A percentile compares a stretch with the other conserved stretches of the same genome.
These are phyloP conservation scores for Rosa rugosa DNA, from an alignment of 306 rosid species.

Conservation along the genomic window DNA sequence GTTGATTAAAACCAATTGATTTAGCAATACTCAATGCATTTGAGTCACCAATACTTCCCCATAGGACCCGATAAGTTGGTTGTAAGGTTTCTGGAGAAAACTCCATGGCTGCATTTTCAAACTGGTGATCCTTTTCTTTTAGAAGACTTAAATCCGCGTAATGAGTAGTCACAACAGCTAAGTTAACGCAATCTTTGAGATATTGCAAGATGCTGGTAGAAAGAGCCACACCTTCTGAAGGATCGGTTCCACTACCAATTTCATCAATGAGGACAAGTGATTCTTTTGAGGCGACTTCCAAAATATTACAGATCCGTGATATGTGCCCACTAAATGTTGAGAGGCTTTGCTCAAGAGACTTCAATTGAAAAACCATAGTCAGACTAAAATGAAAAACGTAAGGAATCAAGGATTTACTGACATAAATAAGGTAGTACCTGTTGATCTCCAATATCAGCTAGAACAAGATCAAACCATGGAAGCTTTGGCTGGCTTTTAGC, in stretches of 20 bases:
- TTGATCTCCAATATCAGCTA: constrained; percentile 93
- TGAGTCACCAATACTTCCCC: constrained; percentile 92
- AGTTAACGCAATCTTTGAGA: constrained; percentile 63
- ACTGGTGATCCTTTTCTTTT: constrained; percentile 65
- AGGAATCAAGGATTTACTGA: constrained; percentile 32
- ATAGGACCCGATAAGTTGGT: constrained; percentile 82
- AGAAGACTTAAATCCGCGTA: constrained; percentile 78
- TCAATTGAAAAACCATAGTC: constrained; percentile 44
- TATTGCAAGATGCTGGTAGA: constrained; percentile 83
- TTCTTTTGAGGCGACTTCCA: constrained; percentile 67
- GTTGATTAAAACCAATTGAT: constrained; percentile 69
- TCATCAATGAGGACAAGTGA: constrained; percentile 93
- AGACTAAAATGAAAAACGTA: constrained; percentile 45
- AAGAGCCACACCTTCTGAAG: constrained; percentile 99
- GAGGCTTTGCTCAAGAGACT: constrained; percentile 97
- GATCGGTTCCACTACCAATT: constrained; percentile 97
- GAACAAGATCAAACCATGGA: constrained; percentile 94
- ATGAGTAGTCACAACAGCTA: constrained; percentile 94
- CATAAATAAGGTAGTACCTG: constrained; percentile 65
- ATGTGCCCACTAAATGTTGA: constrained; percentile 98
- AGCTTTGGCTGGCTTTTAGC: constrained; percentile 74
- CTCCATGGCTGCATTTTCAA: constrained; percentile 95
- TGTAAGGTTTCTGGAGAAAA: constrained; percentile 69
- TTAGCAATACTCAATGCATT: constrained; percentile 88
- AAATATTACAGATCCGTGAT: constrained; percentile 61